Conservation (phyloP, 1,284 basidiomycete genomes). For the Austroboletus rostrupii region DNA sequence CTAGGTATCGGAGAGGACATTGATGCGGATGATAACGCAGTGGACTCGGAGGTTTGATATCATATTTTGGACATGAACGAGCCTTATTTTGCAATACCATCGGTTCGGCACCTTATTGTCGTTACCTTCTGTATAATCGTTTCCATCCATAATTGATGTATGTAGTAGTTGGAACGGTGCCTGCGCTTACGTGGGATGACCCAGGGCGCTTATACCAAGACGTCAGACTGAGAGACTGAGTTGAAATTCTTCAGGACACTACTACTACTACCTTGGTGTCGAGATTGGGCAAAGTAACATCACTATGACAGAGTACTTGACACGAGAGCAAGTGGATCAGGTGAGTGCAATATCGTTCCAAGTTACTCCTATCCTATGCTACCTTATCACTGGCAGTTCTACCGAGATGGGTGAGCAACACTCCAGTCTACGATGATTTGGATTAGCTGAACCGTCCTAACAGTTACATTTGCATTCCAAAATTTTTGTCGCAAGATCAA, state of each 20-base stretch:
- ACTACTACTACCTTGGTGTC: not conserved
- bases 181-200: not conserved
- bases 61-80: not conserved
- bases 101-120: not conserved
- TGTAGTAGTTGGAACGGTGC: constrained; percentile 1
- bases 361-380: not conserved
- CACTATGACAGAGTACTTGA: constrained; percentile 31
- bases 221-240: not conserved
- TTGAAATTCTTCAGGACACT: not conserved
- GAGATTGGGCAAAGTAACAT: not conserved
- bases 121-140: constrained; percentile 6
- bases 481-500: constrained; percentile 63
- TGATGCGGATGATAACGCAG: constrained; percentile 30
- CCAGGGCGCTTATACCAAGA: no score
- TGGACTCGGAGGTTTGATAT: constrained; percentile 27
- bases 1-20: constrained; percentile 57
- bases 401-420: constrained; percentile 24
- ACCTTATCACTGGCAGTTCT: constrained; percentile 9
- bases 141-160: constrained; percentile 5
- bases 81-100: not conserved
- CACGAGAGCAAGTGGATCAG: constrained; percentile 39
- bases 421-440: not conserved
- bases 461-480: constrained; percentile 78
- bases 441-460: not conserved
- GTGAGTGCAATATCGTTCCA: constrained; percentile 19